Percentiles rank a stretch among this genome's conserved stretches.
These are phyloP conservation scores for Tolypocladium capitatum DNA, from an alignment of 2,329 filamentous ascomycete species.

Conservation along the genomic window DNA sequence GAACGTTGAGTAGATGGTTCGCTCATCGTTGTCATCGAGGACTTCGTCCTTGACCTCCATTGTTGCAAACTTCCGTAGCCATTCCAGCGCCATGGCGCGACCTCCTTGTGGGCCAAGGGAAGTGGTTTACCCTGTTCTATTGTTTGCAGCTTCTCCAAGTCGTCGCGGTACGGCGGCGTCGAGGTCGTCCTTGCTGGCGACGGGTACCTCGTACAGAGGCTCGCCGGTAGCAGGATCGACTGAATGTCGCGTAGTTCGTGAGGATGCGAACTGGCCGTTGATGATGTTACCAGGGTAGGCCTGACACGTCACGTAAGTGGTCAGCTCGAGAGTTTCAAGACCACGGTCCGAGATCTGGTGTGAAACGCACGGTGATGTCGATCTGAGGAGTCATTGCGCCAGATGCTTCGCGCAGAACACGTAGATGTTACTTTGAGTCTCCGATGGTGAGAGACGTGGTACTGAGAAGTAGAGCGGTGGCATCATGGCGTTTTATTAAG, in stretches of 20 bases:
- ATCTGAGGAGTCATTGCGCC: not conserved
- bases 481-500: not conserved
- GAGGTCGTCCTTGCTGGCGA: constrained; percentile 15
- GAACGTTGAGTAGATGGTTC: constrained; percentile 6
- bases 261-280: constrained; percentile 10
- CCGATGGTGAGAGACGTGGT: too few relatives aligned
- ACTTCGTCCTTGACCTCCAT: constrained; percentile 22
- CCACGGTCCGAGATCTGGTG: not conserved
- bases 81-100: constrained; percentile 9
- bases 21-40: constrained; percentile 19
- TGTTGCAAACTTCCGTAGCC: constrained; percentile 14
- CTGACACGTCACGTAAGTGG: not conserved
- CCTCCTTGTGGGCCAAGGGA: constrained; percentile 7
- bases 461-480: not conserved
- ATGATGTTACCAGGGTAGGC: constrained; percentile 9
- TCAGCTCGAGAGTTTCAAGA: not conserved
- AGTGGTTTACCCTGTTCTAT: constrained; percentile 14
- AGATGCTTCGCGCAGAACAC: not conserved
- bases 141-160: constrained; percentile 10
- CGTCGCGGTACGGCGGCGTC: constrained; percentile 14
- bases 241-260: constrained; percentile 6
- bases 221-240: constrained; percentile 19
- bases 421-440: too few relatives aligned
- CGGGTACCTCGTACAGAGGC: constrained; percentile 16
- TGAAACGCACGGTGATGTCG: not conserved